Percentiles rank a stretch among this genome's conserved stretches.
phyloP scores from a whole-genome alignment of 1,284 basidiomycete species.

The Ganoderma boninense region DNA sequence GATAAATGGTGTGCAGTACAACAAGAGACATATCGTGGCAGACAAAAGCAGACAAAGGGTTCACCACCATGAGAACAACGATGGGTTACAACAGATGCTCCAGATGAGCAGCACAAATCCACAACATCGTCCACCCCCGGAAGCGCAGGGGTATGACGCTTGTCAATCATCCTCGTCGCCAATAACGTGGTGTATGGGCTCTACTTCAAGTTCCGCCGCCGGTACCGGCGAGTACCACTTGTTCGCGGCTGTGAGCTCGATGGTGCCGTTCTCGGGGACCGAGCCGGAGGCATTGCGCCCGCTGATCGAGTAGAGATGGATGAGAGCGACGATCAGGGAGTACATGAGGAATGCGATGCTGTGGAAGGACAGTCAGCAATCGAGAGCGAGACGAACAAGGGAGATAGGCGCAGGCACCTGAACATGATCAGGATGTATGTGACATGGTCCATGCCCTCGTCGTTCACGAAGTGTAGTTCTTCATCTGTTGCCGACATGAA shows the following conservation, averaged over 20 bases:
- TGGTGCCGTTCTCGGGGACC: constrained; percentile 32
- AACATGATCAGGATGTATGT: constrained; percentile 88
- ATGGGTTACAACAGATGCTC: not conserved
- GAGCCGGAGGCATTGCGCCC: constrained; percentile 60
- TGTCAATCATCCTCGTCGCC: constrained; percentile 45
- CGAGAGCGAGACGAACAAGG: not conserved
- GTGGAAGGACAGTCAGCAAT: not conserved
- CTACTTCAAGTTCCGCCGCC: constrained; percentile 31
- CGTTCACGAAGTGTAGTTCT: constrained; percentile 76
- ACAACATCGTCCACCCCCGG: not conserved
- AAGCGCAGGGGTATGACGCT: not conserved
- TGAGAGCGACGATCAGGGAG: constrained; percentile 67
- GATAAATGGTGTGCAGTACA: not conserved
- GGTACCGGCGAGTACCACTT: constrained; percentile 42
- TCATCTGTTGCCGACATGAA: constrained; percentile 96
- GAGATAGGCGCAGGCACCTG: constrained; percentile 58
- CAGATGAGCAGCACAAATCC: not conserved
- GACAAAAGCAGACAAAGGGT: not conserved
- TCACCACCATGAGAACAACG: not conserved
- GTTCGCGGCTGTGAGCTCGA: constrained; percentile 42
- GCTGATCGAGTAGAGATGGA: constrained; percentile 65
- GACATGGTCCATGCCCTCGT: constrained; percentile 85
- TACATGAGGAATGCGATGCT: constrained; percentile 83
- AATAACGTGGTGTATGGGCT: constrained; percentile 41
- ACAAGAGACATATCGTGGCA: not conserved